A percentile compares a stretch with the other conserved stretches of the same genome.
Evolutionary conservation across 257 asterid species (phyloP).

Genomic region (Solanum sejunctum): DNA sequence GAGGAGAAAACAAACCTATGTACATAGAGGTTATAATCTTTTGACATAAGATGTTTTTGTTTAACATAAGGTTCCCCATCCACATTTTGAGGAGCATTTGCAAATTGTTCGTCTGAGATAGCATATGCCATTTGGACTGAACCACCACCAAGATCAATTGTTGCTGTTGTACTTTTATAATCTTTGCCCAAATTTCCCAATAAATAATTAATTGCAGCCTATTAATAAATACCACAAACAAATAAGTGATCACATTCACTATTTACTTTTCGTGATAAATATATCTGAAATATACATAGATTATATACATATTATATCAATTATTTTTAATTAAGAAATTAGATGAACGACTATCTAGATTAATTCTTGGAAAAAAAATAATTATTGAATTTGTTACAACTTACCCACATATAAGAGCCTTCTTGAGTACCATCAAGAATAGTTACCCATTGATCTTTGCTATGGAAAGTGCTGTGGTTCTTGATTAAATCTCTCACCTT

Average conservation of each 20-base stretch:
- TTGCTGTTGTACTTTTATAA: slow-evolving; percentile 51
- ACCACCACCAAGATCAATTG: slow-evolving; percentile 87
- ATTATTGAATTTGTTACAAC: background rate
- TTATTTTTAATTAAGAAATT: no score
- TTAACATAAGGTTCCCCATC: slow-evolving; percentile 58
- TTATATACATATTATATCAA: no score
- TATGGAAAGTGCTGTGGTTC: slow-evolving; percentile 49
- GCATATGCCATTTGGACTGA: slow-evolving; percentile 88
- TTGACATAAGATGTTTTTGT: slow-evolving; percentile 47
- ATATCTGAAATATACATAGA: no score
- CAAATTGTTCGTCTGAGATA: slow-evolving; percentile 50
- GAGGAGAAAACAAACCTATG: slow-evolving; percentile 36
- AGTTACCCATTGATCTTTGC: slow-evolving; percentile 53
- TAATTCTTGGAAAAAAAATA: no score
- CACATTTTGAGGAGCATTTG: slow-evolving; percentile 37
- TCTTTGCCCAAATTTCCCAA: slow-evolving; percentile 55
- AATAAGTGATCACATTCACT: background rate
- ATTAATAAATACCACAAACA: background rate
- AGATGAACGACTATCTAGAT: no score
- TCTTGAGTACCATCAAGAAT: slow-evolving; percentile 76
- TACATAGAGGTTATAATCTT: slow-evolving; percentile 49
- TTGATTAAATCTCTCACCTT: slow-evolving; percentile 66
- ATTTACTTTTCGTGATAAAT: no score
- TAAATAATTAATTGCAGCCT: slow-evolving; percentile 71
- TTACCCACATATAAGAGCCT: slow-evolving; percentile 83